Conservation (phyloP, 148 eudicot genomes). For the Chenopodium formosanum region DNA sequence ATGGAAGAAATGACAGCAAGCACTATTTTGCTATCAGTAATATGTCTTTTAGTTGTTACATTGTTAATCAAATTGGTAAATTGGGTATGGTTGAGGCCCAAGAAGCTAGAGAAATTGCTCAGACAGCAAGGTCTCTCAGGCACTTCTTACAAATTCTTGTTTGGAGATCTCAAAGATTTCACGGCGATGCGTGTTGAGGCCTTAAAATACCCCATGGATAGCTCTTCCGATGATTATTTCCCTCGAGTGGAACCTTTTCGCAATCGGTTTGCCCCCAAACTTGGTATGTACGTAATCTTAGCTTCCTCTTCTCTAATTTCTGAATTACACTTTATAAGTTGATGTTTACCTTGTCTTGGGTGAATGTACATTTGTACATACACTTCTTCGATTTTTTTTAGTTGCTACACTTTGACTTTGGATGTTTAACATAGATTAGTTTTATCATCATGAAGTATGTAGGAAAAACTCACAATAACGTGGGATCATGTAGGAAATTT, state of each 20-base stretch:
- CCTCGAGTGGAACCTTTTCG: slow-evolving; percentile 17
- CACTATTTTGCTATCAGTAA: slow-evolving; percentile 11
- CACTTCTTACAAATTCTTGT: slow-evolving; percentile 25
- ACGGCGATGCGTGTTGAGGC: slow-evolving; percentile 9
- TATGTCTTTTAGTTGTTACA: slow-evolving; percentile 1
- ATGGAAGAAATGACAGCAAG: slow-evolving; percentile 15
- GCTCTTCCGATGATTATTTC: slow-evolving; percentile 24
- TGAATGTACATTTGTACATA: no score
- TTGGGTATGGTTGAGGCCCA: slow-evolving; percentile 34
- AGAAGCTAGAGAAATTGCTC: slow-evolving; percentile 26
- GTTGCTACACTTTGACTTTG: no score
- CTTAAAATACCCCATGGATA: slow-evolving; percentile 15
- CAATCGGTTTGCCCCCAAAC: slow-evolving; percentile 7
- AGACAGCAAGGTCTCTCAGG: slow-evolving; percentile 32
- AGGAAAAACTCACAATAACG: no score
- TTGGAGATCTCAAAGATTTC: slow-evolving; percentile 29
- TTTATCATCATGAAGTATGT: no score
- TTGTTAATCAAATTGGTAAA: slow-evolving; percentile 19
- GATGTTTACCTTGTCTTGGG: no score
- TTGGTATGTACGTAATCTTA: slow-evolving; percentile 4
- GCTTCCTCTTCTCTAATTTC: not conserved
- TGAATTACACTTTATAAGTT: no score
- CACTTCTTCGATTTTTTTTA: no score
- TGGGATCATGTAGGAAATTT: no score
- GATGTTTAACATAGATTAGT: no score